A percentile compares a stretch with the other conserved stretches of the same genome.
Evolutionary conservation across 1,139 yeast species (phyloP).

Genomic region (Scheffersomyces cryptocercus): DNA sequence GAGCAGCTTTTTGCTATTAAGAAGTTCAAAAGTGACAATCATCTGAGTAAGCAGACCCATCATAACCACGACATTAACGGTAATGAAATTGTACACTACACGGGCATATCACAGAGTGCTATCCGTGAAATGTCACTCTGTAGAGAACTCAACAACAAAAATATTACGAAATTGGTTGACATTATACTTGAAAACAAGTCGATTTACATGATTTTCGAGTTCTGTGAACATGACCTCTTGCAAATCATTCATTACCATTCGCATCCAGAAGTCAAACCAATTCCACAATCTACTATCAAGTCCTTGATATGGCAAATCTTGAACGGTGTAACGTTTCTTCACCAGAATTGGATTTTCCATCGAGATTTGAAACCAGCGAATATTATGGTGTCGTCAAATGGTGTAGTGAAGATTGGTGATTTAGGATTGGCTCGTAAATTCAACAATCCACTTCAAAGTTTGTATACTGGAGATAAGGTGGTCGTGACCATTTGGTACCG

Average conservation of each 20-base stretch:
- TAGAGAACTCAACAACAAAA: slow-evolving; percentile 78
- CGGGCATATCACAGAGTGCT: slow-evolving; percentile 96
- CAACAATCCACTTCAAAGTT: slow-evolving; percentile 83
- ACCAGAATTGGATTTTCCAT: slow-evolving; percentile 94
- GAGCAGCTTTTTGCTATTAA: slow-evolving; percentile 73
- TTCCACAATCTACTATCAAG: slow-evolving; percentile 75
- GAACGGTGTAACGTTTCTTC: slow-evolving; percentile 87
- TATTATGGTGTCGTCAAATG: slow-evolving; percentile 89
- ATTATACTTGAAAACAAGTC: slow-evolving; percentile 88
- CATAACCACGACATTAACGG: slow-evolving; percentile 54
- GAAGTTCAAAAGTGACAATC: slow-evolving; percentile 92
- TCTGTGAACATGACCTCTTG: slow-evolving; percentile 90
- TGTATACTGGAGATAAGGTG: slow-evolving; percentile 93
- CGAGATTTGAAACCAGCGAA: slow-evolving; percentile 97
- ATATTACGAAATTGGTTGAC: slow-evolving; percentile 78
- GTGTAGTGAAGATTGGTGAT: slow-evolving; percentile 93
- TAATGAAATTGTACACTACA: slow-evolving; percentile 78
- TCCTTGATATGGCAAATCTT: slow-evolving; percentile 89
- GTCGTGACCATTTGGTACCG: slow-evolving; percentile 98
- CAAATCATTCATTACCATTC: slow-evolving; percentile 94
- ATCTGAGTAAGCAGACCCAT: slow-evolving; percentile 38
- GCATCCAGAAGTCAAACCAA: slow-evolving; percentile 79
- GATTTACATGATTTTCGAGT: slow-evolving; percentile 93
- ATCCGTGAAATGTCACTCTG: slow-evolving; percentile 95
- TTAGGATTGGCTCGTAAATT: slow-evolving; percentile 91